phyloP scores from a whole-genome alignment of 257 asterid genomes.

The Fraxinus quadrangulata region DNA sequence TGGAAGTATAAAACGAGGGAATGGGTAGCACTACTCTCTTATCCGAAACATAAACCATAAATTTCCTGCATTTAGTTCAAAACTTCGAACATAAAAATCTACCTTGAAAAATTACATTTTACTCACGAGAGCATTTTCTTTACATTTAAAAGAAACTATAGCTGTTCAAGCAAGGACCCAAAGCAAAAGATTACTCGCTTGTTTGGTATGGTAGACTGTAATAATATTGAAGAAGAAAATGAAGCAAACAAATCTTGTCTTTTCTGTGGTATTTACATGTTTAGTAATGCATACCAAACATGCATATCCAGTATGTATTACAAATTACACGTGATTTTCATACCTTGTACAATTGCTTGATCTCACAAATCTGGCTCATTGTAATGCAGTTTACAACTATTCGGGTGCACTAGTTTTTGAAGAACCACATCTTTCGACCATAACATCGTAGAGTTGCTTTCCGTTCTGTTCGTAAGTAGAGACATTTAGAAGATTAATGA shows the following conservation, averaged over 20 bases:
- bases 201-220: neutral
- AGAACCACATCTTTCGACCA: conserved; percentile 81
- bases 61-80: neutral
- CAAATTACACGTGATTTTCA: conserved; percentile 1
- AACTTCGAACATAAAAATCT: neutral
- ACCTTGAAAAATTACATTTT: neutral
- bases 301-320: neutral
- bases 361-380: conserved; percentile 22
- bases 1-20: neutral
- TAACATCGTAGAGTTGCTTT: conserved; percentile 76
- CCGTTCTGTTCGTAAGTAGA: conserved; percentile 50
- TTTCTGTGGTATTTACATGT: neutral
- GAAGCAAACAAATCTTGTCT: neutral
- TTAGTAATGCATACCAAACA: neutral
- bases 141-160: neutral
- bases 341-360: conserved; percentile 32
- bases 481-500: conserved; percentile 1
- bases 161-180: neutral
- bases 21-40: neutral
- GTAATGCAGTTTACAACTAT: conserved; percentile 27
- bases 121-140: neutral
- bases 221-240: neutral
- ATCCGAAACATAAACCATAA: neutral
- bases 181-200: neutral
- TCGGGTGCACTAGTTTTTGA: conserved; percentile 81